Evolutionary conservation across 495 filamentous ascomycete genomes (phyloP), one percentile per base, ranked within the genome.

Genomic region (Talaromyces wortmannii): DNA sequence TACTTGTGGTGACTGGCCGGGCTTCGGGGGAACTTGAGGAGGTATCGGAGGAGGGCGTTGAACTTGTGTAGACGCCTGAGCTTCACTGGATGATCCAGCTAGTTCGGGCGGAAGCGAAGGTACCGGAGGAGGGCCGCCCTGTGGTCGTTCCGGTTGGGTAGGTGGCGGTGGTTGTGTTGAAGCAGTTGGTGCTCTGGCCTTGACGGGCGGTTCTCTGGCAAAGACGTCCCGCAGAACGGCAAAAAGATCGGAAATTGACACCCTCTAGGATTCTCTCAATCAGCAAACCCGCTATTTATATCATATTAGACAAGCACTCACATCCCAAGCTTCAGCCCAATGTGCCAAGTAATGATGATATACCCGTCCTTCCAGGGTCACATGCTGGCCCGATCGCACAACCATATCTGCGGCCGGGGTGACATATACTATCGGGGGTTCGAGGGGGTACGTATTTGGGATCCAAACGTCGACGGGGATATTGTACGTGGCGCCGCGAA

Each of bases 401-500:
- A 88, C 72, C 91, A 98, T 97, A 62, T 86, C 89, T 58, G 87
- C 85, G 2, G 88, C 87, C 17, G 95, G 91, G 7, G 84, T 91
- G 44, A 97, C 89, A 68, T 95, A 98, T 52, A 83, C 83, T 13
- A 97, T 78, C 0, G 94, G 94, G 6, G 89, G 75, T 61, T 95
- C 88, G 36, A 81, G 80, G 32, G 94, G 95, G 63, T 98, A 98
- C 31, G 84, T 82, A 61, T 94, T 90, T 2, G 95, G 94, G n/a
- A 98, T 80, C 95, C 95, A 98, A 81, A 97, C 59, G 57, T 89
- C 83, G 52, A 98, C 78, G 8, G 94, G 94, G 56, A 97, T 96
- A 53, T 89, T 84, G 70, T 97, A 98, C 11, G 85, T 88, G 13
- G 85, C 83, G 62, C 91, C 92, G 61, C 94, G 88, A 72, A 96